Conservation (phyloP, 495 filamentous ascomycete species). For the Schizothecium vesticola region DNA sequence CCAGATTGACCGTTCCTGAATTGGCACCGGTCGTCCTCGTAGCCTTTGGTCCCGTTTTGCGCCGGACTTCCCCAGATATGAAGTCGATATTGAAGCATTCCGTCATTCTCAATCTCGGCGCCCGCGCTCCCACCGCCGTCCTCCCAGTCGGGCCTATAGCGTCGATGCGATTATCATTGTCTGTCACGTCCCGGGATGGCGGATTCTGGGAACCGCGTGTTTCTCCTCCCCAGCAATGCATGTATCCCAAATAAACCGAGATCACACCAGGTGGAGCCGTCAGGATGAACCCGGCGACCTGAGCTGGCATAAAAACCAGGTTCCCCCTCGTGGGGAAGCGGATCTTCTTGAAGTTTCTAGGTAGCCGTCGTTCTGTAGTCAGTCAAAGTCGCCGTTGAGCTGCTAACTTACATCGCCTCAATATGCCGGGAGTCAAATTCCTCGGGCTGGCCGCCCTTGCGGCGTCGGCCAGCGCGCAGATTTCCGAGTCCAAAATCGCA, state of each 20-base stretch:
- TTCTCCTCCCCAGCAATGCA: background rate
- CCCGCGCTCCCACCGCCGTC: background rate
- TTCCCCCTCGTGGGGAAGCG: background rate
- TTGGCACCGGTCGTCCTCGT: conserved; percentile 3
- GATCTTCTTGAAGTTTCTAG: background rate
- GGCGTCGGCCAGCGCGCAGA: conserved; percentile 13
- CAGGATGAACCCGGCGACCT: background rate
- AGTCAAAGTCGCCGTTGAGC: background rate
- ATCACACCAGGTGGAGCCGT: background rate
- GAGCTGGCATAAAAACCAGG: conserved; percentile 18
- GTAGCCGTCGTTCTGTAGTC: background rate
- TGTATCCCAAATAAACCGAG: background rate
- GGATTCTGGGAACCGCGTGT: conserved; percentile 2
- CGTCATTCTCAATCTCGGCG: conserved; percentile 2
- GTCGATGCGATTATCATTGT: conserved; percentile 4
- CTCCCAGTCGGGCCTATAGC: conserved; percentile 8
- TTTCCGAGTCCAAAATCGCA: conserved; percentile 29
- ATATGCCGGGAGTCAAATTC: conserved; percentile 14
- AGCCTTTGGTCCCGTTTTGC: background rate
- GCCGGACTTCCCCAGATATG: conserved; percentile 28
- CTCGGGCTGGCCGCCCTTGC: conserved; percentile 19
- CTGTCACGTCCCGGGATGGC: conserved; percentile 11
- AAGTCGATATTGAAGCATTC: background rate
- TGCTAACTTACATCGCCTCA: background rate
- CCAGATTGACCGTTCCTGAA: conserved; percentile 22